Base-by-base conservation (phyloP, 1,284 basidiomycete genomes). In the Termitomyces sp. region DNA sequence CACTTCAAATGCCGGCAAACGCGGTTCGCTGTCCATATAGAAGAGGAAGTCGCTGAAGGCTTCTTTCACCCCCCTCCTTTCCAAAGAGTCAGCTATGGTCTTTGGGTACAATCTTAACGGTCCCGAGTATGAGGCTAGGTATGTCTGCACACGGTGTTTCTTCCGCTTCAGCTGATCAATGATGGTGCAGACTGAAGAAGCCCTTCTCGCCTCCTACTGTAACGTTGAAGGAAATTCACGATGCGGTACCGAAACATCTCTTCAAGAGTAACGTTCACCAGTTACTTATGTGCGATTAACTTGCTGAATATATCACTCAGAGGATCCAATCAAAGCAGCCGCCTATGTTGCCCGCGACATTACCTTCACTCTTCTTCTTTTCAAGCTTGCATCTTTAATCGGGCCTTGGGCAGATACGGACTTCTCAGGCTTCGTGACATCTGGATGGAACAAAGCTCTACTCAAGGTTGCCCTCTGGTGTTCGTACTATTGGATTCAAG, bases 221-320 rank as follows among this genome's bases (percentile, higher is more conserved):
- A 24, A 70, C 74, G 4, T 66, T 78, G 55, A 78, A 75, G 62
- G 72, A 76, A 44, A 65, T 79, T 40, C 75, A 76, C 46, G 70
- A 76, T 55, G 76, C 73, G 1, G 75, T 80, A 9, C 77, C 77
- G 0, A 75, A 73, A 58, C 70, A 76, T 53, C 64, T 79, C 64
- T 84, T 86, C 65, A 76, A 85, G 69, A 65, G 71, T 71, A 58
- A 42, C 62, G 51, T n/a, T 9, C 33, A 13, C 26, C 42, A 13
- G 44, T 41, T 17, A 15, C 43, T 47, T 38, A 26, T 48, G 24
- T 26, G n/a, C 36, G 19, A 33, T 38, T 8, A 15, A 34, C 10
- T 28, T 6, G 3, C 19, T 36, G 28, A 24, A 26, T 19, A 12
- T 19, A 30, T 30, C 28, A 38, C 33, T 8, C 21, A 83, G 83